These are phyloP conservation scores for Marasmius fiardii DNA, from an alignment of 1,284 basidiomycete species.

Conservation along the genomic window DNA sequence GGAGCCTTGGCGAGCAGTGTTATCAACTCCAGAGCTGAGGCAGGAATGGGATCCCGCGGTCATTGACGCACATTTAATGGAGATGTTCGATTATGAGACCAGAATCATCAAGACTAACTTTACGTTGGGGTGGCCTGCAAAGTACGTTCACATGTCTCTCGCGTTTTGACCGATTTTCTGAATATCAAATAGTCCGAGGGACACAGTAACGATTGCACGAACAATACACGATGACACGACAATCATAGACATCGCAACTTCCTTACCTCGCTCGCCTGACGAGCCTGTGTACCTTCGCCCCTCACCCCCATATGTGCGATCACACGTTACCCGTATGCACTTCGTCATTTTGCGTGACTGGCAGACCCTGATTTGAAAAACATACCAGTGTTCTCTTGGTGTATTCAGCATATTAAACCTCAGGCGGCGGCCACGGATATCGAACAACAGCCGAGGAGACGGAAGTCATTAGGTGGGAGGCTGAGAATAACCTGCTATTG, in stretches of 20 bases:
- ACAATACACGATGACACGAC: conserved; percentile 80
- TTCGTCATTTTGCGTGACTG: conserved; percentile 2
- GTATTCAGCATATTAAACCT: conserved; percentile 68
- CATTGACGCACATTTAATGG: conserved; percentile 79
- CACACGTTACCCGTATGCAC: conserved; percentile 74
- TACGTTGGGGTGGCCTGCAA: conserved; percentile 94
- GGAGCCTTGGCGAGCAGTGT: conserved; percentile 79
- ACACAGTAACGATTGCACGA: conserved; percentile 90
- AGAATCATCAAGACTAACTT: conserved; percentile 89
- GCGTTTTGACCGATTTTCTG: conserved; percentile 12
- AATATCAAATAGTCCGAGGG: conserved; percentile 64
- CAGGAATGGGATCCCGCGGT: conserved; percentile 94
- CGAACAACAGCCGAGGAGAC: conserved; percentile 26
- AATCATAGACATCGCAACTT: conserved; percentile 91
- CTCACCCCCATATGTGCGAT: conserved; percentile 92
- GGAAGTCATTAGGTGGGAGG: conserved; percentile 31
- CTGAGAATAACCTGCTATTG: conserved; percentile 89
- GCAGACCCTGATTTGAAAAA: conserved; percentile 13
- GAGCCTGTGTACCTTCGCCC: conserved; percentile 94
- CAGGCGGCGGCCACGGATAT: conserved; percentile 30
- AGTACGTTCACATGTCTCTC: conserved; percentile 48
- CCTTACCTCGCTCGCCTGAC: conserved; percentile 88
- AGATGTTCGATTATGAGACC: conserved; percentile 84
- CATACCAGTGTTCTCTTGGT: conserved; percentile 88
- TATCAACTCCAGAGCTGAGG: conserved; percentile 83